A percentile compares a stretch with the other conserved stretches of the same genome.
These are phyloP conservation scores for Vigna mungo DNA, from an alignment of 306 rosid species.

Conservation along the genomic window DNA sequence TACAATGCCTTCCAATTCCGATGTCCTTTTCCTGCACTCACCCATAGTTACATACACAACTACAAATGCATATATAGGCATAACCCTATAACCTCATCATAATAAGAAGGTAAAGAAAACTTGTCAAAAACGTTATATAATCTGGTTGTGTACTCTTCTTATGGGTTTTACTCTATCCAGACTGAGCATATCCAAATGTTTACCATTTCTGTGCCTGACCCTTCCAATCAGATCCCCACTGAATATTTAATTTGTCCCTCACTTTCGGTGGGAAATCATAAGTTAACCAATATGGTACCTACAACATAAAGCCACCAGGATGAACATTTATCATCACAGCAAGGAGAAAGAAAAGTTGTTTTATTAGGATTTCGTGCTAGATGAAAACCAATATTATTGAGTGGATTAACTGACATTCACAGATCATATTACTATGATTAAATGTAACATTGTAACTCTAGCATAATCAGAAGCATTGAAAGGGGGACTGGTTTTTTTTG, in stretches of 20 bases:
- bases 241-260: slow-evolving; percentile 68
- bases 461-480: slow-evolving; percentile 4
- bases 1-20: slow-evolving; percentile 23
- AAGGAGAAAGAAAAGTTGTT: neutral
- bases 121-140: slow-evolving; percentile 9
- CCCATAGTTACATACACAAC: neutral
- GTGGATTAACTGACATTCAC: slow-evolving; percentile 9
- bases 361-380: slow-evolving; percentile 12
- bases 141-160: neutral
- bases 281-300: slow-evolving; percentile 89
- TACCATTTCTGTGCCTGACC: slow-evolving; percentile 98
- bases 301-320: slow-evolving; percentile 42
- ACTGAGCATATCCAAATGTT: slow-evolving; percentile 38
- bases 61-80: neutral
- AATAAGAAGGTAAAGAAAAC: neutral
- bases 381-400: slow-evolving; percentile 11
- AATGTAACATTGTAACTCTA: slow-evolving; percentile 18
- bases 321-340: slow-evolving; percentile 19
- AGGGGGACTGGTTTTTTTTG: slow-evolving; percentile 10
- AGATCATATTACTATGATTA: slow-evolving; percentile 9
- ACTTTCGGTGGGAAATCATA: slow-evolving; percentile 91
- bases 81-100: neutral
- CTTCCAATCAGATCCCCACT: slow-evolving; percentile 91
- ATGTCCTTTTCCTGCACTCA: neutral
- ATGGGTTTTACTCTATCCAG: slow-evolving; percentile 31